Percentiles rank a stretch among this genome's conserved stretches.
These are phyloP conservation scores for Mycena polygramma DNA, from an alignment of 768 basidiomycete genomes.

Conservation along the genomic window DNA sequence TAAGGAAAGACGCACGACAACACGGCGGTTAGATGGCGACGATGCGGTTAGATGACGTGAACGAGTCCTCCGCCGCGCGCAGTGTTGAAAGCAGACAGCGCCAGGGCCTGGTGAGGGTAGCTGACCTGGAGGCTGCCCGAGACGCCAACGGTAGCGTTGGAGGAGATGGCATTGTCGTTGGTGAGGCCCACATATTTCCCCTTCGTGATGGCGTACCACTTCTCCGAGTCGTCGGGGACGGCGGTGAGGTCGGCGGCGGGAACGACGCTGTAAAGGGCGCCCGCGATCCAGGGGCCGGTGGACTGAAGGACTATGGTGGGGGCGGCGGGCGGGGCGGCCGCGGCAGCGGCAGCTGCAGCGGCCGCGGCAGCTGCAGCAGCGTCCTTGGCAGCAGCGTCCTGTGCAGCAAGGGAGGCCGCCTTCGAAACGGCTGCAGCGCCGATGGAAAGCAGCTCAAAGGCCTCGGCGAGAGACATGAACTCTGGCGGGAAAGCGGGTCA, in stretches of 20 bases:
- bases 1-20: not conserved
- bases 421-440: not conserved
- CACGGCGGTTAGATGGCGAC: not conserved
- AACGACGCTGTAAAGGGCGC: not conserved
- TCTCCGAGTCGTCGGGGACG: not conserved
- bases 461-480: not conserved
- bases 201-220: not conserved
- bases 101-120: not conserved
- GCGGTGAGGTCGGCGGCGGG: not conserved
- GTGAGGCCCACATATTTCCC: not conserved
- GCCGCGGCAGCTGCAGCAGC: not conserved
- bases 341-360: too few relatives aligned
- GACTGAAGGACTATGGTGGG: not conserved
- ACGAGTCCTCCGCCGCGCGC: not conserved
- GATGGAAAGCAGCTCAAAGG: not conserved
- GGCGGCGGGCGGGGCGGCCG: too few relatives aligned
- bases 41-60: not conserved
- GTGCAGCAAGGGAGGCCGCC: not conserved
- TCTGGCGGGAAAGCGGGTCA: too few relatives aligned
- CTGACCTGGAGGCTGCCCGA: not conserved
- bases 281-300: slow-evolving; percentile 1
- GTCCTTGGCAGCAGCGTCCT: not conserved
- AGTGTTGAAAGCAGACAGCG: not conserved
- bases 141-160: not conserved
- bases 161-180: not conserved